phyloP scores from a whole-genome alignment of 2,329 filamentous ascomycete species.

The Anthostomella pinea region DNA sequence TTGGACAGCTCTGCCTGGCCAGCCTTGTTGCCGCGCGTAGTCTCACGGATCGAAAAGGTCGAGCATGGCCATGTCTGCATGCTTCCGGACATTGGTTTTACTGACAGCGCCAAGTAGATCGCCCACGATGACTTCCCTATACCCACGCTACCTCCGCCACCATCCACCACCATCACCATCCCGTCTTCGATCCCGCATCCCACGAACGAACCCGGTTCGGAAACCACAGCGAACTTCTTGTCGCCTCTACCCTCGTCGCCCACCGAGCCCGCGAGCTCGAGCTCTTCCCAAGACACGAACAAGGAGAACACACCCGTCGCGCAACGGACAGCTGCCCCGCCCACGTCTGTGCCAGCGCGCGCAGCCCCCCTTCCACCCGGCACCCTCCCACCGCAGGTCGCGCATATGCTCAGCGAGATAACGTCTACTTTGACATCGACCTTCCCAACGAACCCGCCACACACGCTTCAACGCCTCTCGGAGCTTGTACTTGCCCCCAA shows the following conservation, averaged over 20 bases:
- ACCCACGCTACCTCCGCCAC: conserved; percentile 52
- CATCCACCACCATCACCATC: conserved; percentile 20
- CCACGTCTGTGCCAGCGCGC: conserved; percentile 32
- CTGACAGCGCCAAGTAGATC: conserved; percentile 52
- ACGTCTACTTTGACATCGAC: conserved; percentile 57
- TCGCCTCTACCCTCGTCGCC: conserved; percentile 47
- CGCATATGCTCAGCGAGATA: conserved; percentile 60
- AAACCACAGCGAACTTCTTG: conserved; percentile 40
- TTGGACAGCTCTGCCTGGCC: conserved; percentile 37
- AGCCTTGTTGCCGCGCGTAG: conserved; percentile 34
- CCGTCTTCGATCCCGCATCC: conserved; percentile 34
- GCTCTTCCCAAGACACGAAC: conserved; percentile 56
- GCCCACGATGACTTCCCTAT: conserved; percentile 73
- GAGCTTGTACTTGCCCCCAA: conserved; percentile 79
- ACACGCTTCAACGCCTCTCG: conserved; percentile 87
- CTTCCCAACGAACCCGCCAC: conserved; percentile 76
- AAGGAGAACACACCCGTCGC: conserved; percentile 60
- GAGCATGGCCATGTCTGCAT: conserved; percentile 20
- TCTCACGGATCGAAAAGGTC: conserved; percentile 50
- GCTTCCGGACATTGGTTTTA: conserved; percentile 5
- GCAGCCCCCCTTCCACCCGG: conserved; percentile 35
- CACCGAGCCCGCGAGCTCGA: conserved; percentile 31
- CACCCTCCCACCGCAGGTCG: conserved; percentile 61
- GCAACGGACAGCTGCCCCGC: conserved; percentile 36
- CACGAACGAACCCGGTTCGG: conserved; percentile 35